Conservation (phyloP, 179 eudicot species). For the Camellia oleifera region DNA sequence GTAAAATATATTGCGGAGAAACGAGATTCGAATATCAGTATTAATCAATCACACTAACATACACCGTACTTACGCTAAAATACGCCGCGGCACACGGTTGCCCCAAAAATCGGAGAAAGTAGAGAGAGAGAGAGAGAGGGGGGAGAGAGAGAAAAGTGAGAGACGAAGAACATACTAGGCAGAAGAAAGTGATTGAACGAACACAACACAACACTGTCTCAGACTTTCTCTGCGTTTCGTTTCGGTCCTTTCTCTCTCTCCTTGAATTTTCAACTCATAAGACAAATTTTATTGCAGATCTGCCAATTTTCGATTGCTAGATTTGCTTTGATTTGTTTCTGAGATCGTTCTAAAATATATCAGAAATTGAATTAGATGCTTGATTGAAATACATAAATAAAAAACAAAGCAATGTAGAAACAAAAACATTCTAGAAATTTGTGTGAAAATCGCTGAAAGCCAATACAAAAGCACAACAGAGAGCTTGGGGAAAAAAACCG, state of each 20-base stretch:
- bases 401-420: slow-evolving; percentile 4
- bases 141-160: slow-evolving; percentile 2
- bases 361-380: not conserved
- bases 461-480: not conserved
- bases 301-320: slow-evolving; percentile 13
- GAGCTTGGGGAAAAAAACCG: too few relatives aligned
- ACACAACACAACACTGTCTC: not conserved
- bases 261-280: not conserved
- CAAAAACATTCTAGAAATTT: slow-evolving; percentile 13
- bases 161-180: not conserved
- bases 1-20: too few relatives aligned
- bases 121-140: slow-evolving; percentile 13
- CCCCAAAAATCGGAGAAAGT: too few relatives aligned
- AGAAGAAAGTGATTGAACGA: slow-evolving; percentile 19
- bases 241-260: not conserved
- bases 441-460: slow-evolving; percentile 14
- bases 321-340: slow-evolving; percentile 8
- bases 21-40: not conserved
- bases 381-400: not conserved
- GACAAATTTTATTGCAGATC: not conserved
- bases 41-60: slow-evolving; percentile 17
- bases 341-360: not conserved
- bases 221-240: not conserved
- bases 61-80: slow-evolving; percentile 6
- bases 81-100: not conserved